phyloP scores from a whole-genome alignment of 116 monocot genomes.

The Phalaenopsis hybrid region DNA sequence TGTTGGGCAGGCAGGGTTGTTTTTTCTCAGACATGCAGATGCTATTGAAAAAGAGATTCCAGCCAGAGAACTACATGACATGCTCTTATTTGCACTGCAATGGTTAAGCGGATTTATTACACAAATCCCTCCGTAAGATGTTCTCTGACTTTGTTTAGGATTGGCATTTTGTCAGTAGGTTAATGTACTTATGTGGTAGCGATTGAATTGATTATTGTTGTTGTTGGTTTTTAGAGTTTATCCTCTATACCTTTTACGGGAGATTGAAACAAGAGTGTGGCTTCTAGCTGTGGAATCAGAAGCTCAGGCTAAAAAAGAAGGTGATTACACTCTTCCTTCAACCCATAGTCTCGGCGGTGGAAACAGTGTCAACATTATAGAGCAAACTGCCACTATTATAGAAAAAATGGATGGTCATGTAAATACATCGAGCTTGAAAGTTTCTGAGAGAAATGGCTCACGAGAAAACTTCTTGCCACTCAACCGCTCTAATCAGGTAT shows the following conservation, averaged over 20 bases:
- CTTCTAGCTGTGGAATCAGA: slow-evolving; percentile 98
- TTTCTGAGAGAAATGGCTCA: slow-evolving; percentile 46
- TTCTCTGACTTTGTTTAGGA: not conserved
- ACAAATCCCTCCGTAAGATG: slow-evolving; percentile 61
- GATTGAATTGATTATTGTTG: slow-evolving; percentile 5
- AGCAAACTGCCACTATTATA: slow-evolving; percentile 81
- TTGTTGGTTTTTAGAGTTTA: slow-evolving; percentile 59
- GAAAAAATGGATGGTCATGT: slow-evolving; percentile 87
- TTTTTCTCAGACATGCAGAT: slow-evolving; percentile 94
- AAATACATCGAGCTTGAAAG: slow-evolving; percentile 37
- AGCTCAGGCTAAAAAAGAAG: slow-evolving; percentile 53
- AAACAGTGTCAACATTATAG: slow-evolving; percentile 51
- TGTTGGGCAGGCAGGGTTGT: slow-evolving; percentile 69
- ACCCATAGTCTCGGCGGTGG: slow-evolving; percentile 39
- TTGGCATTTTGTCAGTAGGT: not conserved
- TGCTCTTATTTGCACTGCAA: slow-evolving; percentile 83
- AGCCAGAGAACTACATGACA: slow-evolving; percentile 82
- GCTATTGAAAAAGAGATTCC: slow-evolving; percentile 75
- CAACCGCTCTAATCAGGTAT: slow-evolving; percentile 9
- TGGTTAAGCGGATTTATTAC: slow-evolving; percentile 96
- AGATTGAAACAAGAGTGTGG: slow-evolving; percentile 98
- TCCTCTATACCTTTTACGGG: slow-evolving; percentile 85
- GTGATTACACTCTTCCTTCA: slow-evolving; percentile 31
- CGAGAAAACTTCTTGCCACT: slow-evolving; percentile 37
- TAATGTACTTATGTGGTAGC: not conserved